These are phyloP conservation scores for Linnemannia hyalina DNA, from an alignment of 192 early-diverging fungal species.

Conservation along the genomic window DNA sequence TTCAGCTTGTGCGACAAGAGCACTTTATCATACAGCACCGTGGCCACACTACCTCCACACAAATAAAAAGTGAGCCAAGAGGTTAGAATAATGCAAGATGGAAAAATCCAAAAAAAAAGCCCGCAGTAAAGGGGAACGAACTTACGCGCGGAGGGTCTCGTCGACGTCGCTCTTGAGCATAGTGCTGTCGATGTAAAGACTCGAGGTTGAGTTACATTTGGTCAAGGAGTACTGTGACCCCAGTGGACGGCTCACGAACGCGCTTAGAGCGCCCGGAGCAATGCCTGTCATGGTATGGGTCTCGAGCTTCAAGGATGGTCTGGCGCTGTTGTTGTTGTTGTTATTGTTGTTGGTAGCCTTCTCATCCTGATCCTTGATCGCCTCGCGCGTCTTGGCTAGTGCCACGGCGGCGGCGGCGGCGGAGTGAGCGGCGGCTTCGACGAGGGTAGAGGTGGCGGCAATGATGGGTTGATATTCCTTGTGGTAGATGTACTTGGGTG, in stretches of 20 bases:
- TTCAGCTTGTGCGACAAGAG: constrained; percentile 37
- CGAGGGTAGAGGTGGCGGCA: background rate
- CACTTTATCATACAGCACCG: constrained; percentile 43
- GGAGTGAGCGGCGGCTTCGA: no score
- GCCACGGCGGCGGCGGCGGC: no score
- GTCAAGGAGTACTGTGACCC: constrained; percentile 43
- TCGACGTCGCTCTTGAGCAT: constrained; percentile 55
- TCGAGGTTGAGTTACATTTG: constrained; percentile 53
- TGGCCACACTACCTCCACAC: constrained; percentile 28
- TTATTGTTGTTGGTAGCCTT: background rate
- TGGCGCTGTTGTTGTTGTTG: background rate
- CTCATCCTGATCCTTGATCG: background rate
- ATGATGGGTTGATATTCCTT: constrained; percentile 6
- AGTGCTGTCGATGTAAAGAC: constrained; percentile 53
- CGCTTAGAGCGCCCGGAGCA: constrained; percentile 36
- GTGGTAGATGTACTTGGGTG: constrained; percentile 21
- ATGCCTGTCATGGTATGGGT: constrained; percentile 30
- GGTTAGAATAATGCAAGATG: background rate
- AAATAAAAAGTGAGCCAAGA: background rate
- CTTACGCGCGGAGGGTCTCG: constrained; percentile 51
- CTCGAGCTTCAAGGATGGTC: constrained; percentile 27
- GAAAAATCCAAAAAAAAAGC: background rate
- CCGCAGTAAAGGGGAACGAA: background rate
- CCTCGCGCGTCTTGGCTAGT: background rate
- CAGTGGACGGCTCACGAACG: constrained; percentile 23